Evolutionary conservation across 2,329 filamentous ascomycete genomes (phyloP).

Genomic region (Apiospora kogelbergensis): DNA sequence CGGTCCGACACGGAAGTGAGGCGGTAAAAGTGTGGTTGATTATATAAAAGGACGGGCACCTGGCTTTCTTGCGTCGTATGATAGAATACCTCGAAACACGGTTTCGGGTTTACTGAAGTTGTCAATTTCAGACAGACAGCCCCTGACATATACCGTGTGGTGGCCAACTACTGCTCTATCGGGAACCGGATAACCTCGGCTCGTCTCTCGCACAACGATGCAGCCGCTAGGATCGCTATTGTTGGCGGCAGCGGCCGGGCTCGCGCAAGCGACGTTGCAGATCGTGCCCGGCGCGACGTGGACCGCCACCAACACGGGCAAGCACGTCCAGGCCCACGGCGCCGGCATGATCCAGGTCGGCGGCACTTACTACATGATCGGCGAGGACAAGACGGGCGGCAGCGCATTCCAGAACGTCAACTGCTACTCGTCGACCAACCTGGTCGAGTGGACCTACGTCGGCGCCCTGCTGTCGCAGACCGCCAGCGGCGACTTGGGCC

Average conservation of each 20-base stretch:
- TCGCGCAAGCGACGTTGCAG: constrained; percentile 27
- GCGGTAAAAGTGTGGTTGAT: neutral
- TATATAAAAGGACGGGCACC: neutral
- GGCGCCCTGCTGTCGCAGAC: constrained; percentile 56
- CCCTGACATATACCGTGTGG: neutral
- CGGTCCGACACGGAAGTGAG: neutral
- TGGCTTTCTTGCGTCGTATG: neutral
- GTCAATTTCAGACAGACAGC: neutral
- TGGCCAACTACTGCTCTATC: neutral
- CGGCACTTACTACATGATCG: constrained; percentile 64
- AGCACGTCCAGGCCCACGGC: constrained; percentile 16
- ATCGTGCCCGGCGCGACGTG: constrained; percentile 29
- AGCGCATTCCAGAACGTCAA: constrained; percentile 63
- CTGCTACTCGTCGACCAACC: constrained; percentile 63
- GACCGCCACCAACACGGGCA: constrained; percentile 26
- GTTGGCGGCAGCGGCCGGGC: constrained; percentile 22
- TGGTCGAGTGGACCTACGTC: constrained; percentile 64
- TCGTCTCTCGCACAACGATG: neutral
- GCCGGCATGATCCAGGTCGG: constrained; percentile 61
- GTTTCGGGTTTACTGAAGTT: neutral
- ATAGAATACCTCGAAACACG: neutral
- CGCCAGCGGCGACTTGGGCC: constrained; percentile 55
- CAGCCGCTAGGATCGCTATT: constrained; percentile 15
- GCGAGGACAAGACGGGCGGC: constrained; percentile 68
- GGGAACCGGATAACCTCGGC: neutral